Percentiles rank a stretch among this genome's conserved stretches.
These are phyloP conservation scores for Ustilago loliicola DNA, from an alignment of 1,284 basidiomycete species.

Conservation along the genomic window DNA sequence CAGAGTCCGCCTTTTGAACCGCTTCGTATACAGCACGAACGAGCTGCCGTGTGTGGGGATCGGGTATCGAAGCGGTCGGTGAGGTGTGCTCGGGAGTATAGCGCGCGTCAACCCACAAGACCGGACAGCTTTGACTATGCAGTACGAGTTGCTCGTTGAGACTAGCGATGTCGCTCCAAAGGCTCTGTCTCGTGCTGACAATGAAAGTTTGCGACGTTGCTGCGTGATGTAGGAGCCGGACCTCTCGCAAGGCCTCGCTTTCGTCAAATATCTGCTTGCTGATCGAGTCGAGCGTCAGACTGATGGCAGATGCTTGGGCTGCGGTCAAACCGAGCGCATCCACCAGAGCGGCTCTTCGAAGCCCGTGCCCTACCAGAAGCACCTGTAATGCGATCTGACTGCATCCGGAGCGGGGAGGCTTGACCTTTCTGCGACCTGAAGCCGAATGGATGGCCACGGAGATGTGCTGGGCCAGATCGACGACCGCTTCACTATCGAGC, in stretches of 20 bases:
- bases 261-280: neutral
- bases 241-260: neutral
- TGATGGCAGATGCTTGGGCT: conserved; percentile 21
- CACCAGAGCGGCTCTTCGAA: conserved; percentile 36
- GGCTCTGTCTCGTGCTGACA: conserved; percentile 14
- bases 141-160: neutral
- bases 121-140: neutral
- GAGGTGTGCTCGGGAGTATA: conserved; percentile 3
- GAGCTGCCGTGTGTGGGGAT: conserved; percentile 15
- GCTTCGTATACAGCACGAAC: conserved; percentile 6
- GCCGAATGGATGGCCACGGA: conserved; percentile 1
- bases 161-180: conserved; percentile 17
- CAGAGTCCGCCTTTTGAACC: neutral
- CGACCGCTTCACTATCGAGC: neutral
- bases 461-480: conserved; percentile 14
- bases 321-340: conserved; percentile 20
- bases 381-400: conserved; percentile 29
- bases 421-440: conserved; percentile 5
- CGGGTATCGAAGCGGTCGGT: conserved; percentile 13
- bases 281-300: neutral
- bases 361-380: conserved; percentile 16
- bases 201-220: conserved; percentile 29
- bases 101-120: conserved; percentile 25
- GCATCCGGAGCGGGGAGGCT: conserved; percentile 19
- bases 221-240: conserved; percentile 23